phyloP scores from a whole-genome alignment of 495 filamentous ascomycete genomes.

The Aspergillus hancockii region DNA sequence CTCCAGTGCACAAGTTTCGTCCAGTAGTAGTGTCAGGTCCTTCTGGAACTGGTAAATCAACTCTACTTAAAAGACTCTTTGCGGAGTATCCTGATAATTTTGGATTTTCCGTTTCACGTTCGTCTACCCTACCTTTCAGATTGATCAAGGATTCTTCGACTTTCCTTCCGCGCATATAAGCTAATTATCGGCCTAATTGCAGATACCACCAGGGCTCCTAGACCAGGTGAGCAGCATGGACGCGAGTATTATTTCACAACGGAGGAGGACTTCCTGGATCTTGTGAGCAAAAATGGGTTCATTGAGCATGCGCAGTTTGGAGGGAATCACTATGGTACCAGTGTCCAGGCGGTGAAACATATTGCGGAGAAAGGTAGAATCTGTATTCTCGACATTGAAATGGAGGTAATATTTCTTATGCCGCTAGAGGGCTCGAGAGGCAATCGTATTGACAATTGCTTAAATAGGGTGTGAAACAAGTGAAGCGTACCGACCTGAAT shows the following conservation, averaged over 20 bases:
- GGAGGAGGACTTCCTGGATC: conserved; percentile 65
- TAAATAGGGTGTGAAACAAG: conserved; percentile 86
- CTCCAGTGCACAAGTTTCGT: conserved; percentile 41
- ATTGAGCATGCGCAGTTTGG: conserved; percentile 88
- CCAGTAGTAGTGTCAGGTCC: conserved; percentile 89
- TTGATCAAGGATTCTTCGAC: neutral
- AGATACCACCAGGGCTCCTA: conserved; percentile 79
- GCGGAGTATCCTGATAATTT: conserved; percentile 70
- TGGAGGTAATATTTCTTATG: conserved; percentile 69
- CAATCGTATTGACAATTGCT: conserved; percentile 30
- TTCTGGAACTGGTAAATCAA: conserved; percentile 84
- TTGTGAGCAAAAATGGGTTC: conserved; percentile 72
- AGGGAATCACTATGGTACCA: conserved; percentile 88
- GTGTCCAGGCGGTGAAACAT: conserved; percentile 71
- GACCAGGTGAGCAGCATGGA: conserved; percentile 73
- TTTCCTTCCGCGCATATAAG: neutral
- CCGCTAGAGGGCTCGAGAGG: conserved; percentile 62
- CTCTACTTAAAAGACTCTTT: conserved; percentile 75
- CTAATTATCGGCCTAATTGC: neutral
- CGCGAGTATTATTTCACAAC: conserved; percentile 80
- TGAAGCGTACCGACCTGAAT: conserved; percentile 71
- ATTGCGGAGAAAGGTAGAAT: conserved; percentile 59
- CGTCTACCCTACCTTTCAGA: neutral
- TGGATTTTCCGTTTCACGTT: conserved; percentile 75
- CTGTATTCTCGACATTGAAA: conserved; percentile 76